Conservation (phyloP, 805 yeast genomes). For the Metschnikowia amazonensis region DNA sequence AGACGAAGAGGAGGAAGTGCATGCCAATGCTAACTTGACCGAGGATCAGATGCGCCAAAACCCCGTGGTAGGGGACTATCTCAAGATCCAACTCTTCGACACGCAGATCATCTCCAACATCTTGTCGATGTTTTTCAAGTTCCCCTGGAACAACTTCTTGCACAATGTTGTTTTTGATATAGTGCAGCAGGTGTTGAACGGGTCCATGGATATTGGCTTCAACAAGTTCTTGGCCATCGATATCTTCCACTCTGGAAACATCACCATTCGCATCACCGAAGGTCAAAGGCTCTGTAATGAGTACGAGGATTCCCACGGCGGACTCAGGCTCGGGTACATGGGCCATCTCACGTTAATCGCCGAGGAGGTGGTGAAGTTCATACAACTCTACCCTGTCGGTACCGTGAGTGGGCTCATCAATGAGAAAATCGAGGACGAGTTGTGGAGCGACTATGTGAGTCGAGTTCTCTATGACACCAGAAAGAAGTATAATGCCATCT, state of each 20-base stretch:
- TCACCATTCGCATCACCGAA: constrained; percentile 39
- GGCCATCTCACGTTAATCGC: constrained; percentile 31
- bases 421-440: constrained; percentile 36
- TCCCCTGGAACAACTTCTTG: constrained; percentile 46
- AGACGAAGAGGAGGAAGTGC: constrained; percentile 39
- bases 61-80: constrained; percentile 43
- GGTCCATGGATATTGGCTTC: constrained; percentile 48
- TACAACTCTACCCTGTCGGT: constrained; percentile 36
- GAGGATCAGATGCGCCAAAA: constrained; percentile 40
- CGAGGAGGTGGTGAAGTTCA: constrained; percentile 30
- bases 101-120: constrained; percentile 42
- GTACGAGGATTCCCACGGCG: constrained; percentile 25
- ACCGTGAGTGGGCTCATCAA: constrained; percentile 38
- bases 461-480: constrained; percentile 82
- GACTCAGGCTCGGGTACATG: constrained; percentile 29
- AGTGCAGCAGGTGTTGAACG: constrained; percentile 45
- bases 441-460: constrained; percentile 81
- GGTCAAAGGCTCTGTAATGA: constrained; percentile 41
- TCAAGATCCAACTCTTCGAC: constrained; percentile 41
- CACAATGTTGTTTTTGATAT: constrained; percentile 47
- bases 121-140: constrained; percentile 41
- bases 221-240: constrained; percentile 50
- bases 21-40: constrained; percentile 41
- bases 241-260: constrained; percentile 49
- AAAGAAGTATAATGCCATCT: constrained; percentile 87